Percentiles rank a stretch among this genome's conserved stretches.
Conservation (phyloP, 2,329 filamentous ascomycete genomes). For the Dactylellina cionopaga region DNA sequence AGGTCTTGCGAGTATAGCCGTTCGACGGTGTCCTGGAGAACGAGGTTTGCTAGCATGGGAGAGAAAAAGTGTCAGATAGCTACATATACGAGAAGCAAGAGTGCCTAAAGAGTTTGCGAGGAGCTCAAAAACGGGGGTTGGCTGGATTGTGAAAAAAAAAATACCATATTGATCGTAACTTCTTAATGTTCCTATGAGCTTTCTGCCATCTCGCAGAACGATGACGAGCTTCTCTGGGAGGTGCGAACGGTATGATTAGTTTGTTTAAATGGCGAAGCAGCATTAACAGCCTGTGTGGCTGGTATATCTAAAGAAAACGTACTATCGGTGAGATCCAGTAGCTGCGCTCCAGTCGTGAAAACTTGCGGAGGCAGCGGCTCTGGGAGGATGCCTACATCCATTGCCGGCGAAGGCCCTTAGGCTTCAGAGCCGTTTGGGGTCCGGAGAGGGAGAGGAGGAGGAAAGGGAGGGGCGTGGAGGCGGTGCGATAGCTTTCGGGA, state of each 20-base stretch:
- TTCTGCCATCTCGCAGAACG: conserved; percentile 89
- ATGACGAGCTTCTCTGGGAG: conserved; percentile 88
- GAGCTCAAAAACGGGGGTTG: neutral
- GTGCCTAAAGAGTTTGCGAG: neutral
- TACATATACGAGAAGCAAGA: neutral
- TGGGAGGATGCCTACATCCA: conserved; percentile 56
- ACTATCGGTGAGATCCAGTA: conserved; percentile 98
- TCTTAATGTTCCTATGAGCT: conserved; percentile 88
- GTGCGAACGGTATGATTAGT: conserved; percentile 34
- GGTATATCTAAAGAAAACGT: conserved; percentile 62
- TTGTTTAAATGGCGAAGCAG: neutral
- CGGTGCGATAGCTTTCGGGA: conserved; percentile 44
- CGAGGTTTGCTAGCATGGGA: conserved; percentile 78
- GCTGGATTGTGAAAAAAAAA: no score
- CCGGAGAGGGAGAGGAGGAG: neutral
- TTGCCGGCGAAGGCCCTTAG: conserved; percentile 35
- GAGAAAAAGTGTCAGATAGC: conserved; percentile 7
- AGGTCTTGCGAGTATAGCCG: conserved; percentile 79
- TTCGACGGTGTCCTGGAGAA: conserved; percentile 91
- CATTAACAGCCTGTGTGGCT: conserved; percentile 1
- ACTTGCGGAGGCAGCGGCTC: conserved; percentile 88
- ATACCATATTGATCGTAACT: conserved; percentile 98
- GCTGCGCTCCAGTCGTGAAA: conserved; percentile 96
- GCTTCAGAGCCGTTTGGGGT: conserved; percentile 22
- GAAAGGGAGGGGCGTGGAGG: conserved; percentile 23